Conservation (phyloP, 768 basidiomycete genomes). For the Russula emetica region DNA sequence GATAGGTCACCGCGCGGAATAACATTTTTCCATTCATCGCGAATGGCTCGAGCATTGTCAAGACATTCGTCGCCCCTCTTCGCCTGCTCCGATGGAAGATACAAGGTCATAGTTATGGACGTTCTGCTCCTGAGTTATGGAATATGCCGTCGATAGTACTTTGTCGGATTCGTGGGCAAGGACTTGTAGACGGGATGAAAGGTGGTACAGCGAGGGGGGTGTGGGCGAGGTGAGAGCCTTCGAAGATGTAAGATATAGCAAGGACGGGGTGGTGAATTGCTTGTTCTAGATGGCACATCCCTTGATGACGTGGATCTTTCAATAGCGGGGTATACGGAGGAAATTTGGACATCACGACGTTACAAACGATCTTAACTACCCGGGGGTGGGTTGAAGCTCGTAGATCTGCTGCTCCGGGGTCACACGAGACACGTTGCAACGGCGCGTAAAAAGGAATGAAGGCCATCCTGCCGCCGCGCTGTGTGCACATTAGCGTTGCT, state of each 20-base stretch:
- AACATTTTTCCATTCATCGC: conserved; percentile 11
- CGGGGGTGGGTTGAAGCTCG: not conserved
- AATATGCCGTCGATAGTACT: not conserved
- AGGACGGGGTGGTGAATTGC: not conserved
- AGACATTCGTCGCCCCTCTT: conserved; percentile 19
- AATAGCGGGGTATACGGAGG: not conserved
- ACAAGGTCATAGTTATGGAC: not conserved
- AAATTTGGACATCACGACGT: not conserved
- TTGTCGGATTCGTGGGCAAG: not conserved
- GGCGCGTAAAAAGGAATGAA: not conserved
- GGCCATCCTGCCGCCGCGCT: not conserved
- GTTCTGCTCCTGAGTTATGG: not conserved
- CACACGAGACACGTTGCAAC: conserved; percentile 2
- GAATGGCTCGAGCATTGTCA: conserved; percentile 15
- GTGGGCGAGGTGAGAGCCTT: not conserved
- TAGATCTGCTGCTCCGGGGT: not conserved
- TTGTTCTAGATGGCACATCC: not conserved
- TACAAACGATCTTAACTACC: not conserved
- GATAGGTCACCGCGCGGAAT: conserved; percentile 12
- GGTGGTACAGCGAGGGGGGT: not conserved
- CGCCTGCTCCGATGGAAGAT: conserved; percentile 9
- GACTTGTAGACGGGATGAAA: not conserved
- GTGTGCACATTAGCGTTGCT: not conserved
- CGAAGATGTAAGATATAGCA: not conserved
- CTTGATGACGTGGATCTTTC: not conserved